Base-by-base conservation (phyloP, 2,329 filamentous ascomycete species). In the Fusarium liriodendri region DNA sequence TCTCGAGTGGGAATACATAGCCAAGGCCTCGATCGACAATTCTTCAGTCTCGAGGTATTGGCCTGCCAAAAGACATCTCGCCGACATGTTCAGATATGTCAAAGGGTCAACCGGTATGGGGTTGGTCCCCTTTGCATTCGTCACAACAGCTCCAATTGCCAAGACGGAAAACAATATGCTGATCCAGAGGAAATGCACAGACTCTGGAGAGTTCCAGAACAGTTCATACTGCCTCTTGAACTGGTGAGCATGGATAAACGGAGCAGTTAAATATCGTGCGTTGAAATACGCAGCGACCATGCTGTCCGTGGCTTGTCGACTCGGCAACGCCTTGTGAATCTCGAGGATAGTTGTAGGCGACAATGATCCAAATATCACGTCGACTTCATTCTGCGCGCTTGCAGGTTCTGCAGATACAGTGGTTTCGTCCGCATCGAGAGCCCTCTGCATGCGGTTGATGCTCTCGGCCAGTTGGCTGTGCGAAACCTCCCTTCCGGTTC, bases 141-240 rank as follows among this genome's bases (percentile, higher is more conserved):
- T 4, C 5, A 74, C 38, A n/a, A 33, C 20, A 37, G 25, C 14
- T 11, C 68, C 65, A n/a, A 59, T 62, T 1, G 64, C 14, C 1
- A 73, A n/a, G 8, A 64, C 22, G 1, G 72, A 74, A n/a, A 74
- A 72, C 6, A 74, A 1, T 1, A 72, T 64, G n/a, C 72, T 74
- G 18, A 67, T 7, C 72, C 72, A 75, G 1, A 74, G 37, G 2
- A 66, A 16, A 14, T 55, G 40, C 0, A 20, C 18, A 20, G 58
- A 32, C 6, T 18, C 18, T 2, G 66, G 47, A 4, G 25, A 13
- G 1, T 54, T 14, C 72, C 72, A 75, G 35, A 74, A 75, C 4
- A 22, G 40, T 13, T 75, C 64, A 18, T 70, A 75, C 14, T 74
- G 72, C 42, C 69, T 63, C 6, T 63, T 45, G 5, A 75, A 74